Evolutionary conservation across 2,329 filamentous ascomycete genomes (phyloP).

Genomic region (Coniochaeta pulveracea): DNA sequence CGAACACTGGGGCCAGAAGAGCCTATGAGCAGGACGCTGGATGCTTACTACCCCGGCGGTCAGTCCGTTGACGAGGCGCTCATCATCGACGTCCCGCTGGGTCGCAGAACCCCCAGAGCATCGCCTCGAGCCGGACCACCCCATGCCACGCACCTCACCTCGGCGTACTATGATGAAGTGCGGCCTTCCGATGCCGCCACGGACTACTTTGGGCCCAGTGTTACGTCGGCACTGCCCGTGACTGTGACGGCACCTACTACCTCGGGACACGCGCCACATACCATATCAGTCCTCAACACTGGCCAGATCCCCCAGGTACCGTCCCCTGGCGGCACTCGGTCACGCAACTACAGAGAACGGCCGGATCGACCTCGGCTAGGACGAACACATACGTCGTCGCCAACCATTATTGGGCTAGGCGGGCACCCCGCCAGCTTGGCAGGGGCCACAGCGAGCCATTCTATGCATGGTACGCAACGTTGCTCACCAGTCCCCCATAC

Average conservation of each 20-base stretch:
- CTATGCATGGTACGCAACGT: conserved; percentile 27
- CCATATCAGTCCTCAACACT: conserved; percentile 68
- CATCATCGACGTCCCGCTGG: conserved; percentile 70
- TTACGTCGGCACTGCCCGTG: conserved; percentile 23
- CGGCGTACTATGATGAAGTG: conserved; percentile 51
- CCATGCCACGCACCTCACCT: conserved; percentile 25
- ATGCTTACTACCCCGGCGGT: conserved; percentile 74
- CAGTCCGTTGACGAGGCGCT: conserved; percentile 84
- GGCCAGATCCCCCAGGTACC: conserved; percentile 72
- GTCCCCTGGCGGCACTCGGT: conserved; percentile 61
- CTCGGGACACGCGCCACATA: conserved; percentile 20
- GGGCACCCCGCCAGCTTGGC: conserved; percentile 25
- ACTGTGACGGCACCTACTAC: conserved; percentile 25
- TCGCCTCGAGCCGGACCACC: conserved; percentile 54
- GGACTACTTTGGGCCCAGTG: conserved; percentile 72
- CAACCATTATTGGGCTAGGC: conserved; percentile 54
- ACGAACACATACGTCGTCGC: conserved; percentile 71
- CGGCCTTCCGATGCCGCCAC: conserved; percentile 57
- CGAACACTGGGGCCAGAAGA: conserved; percentile 78
- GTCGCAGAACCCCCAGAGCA: conserved; percentile 62
- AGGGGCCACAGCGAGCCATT: conserved; percentile 21
- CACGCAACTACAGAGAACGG: conserved; percentile 44
- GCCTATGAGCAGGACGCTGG: conserved; percentile 64
- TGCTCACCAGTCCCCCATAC: too few relatives aligned
- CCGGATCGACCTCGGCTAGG: conserved; percentile 48